Conservation (phyloP, 805 yeast species). For the Wickerhamiella dianesei region DNA sequence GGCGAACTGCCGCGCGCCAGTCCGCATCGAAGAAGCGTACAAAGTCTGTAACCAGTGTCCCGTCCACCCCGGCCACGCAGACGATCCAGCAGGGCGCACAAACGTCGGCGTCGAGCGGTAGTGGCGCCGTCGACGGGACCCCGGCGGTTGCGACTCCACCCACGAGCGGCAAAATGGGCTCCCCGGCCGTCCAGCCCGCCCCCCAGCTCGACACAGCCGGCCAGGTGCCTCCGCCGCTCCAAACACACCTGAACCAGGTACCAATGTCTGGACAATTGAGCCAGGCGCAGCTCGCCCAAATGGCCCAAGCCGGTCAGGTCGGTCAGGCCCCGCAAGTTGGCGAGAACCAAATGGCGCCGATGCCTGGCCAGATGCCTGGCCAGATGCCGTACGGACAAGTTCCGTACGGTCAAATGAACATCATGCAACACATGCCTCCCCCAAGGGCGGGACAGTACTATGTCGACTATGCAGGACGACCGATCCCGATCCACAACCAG, state of each 20-base stretch:
- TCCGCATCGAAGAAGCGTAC: background rate
- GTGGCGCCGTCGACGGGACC: background rate
- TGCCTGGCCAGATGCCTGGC: background rate
- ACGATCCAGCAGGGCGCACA: background rate
- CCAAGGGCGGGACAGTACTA: constrained; percentile 2
- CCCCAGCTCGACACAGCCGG: no score
- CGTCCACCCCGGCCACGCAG: background rate
- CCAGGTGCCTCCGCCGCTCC: no score
- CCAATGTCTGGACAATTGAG: background rate
- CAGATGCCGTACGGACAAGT: background rate
- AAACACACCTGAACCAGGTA: no score
- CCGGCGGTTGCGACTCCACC: background rate
- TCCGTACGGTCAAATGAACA: background rate
- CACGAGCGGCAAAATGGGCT: background rate
- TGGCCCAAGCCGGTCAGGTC: background rate
- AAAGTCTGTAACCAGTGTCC: background rate
- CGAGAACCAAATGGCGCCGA: background rate
- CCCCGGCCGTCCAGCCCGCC: no score
- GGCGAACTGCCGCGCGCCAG: background rate
- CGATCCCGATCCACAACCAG: background rate
- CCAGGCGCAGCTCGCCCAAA: background rate
- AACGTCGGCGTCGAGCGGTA: background rate
- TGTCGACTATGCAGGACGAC: background rate
- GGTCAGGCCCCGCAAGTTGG: background rate
- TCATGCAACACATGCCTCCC: background rate